A percentile compares a stretch with the other conserved stretches of the same genome.
Evolutionary conservation across 1,139 yeast species (phyloP).

Genomic region (Blastobotrys persicus): DNA sequence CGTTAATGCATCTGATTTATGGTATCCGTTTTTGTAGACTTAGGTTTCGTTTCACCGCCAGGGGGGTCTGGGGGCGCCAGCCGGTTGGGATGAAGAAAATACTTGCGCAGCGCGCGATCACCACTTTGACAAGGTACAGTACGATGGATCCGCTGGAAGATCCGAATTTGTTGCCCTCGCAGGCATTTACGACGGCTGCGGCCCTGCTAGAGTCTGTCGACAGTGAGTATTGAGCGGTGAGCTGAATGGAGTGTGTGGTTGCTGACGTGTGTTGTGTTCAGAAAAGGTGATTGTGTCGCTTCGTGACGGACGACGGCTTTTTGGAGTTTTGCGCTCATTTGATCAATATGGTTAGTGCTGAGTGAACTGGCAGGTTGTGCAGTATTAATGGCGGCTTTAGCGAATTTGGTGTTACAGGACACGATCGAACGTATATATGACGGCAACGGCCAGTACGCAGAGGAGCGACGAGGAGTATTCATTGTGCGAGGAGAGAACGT

Average conservation of each 20-base stretch:
- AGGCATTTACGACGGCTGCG: conserved; percentile 95
- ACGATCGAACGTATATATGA: conserved; percentile 80
- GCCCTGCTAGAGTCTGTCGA: conserved; percentile 94
- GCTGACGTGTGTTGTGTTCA: conserved; percentile 19
- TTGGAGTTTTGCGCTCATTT: conserved; percentile 90
- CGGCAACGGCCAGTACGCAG: conserved; percentile 63
- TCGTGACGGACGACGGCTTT: conserved; percentile 85
- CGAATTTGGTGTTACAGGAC: conserved; percentile 89
- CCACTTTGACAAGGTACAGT: conserved; percentile 6
- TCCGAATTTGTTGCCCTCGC: conserved; percentile 42
- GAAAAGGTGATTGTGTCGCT: conserved; percentile 75
- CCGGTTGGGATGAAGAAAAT: too few species aligned
- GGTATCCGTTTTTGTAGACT: too few species aligned
- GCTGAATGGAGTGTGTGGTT: background rate
- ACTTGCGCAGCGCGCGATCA: conserved; percentile 1
- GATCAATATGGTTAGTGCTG: conserved; percentile 73
- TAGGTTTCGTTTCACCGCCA: too few species aligned
- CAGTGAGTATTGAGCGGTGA: conserved; percentile 44
- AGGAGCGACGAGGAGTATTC: conserved; percentile 72
- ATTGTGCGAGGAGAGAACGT: conserved; percentile 97
- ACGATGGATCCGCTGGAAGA: conserved; percentile 33
- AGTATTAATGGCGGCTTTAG: too few species aligned
- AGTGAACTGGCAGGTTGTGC: too few species aligned
- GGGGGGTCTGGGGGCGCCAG: too few species aligned
- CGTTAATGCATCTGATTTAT: background rate